Percentiles rank a stretch among this genome's conserved stretches.
Evolutionary conservation across 2,329 filamentous ascomycete species (phyloP).

Genomic region (Pezicula carpinea): DNA sequence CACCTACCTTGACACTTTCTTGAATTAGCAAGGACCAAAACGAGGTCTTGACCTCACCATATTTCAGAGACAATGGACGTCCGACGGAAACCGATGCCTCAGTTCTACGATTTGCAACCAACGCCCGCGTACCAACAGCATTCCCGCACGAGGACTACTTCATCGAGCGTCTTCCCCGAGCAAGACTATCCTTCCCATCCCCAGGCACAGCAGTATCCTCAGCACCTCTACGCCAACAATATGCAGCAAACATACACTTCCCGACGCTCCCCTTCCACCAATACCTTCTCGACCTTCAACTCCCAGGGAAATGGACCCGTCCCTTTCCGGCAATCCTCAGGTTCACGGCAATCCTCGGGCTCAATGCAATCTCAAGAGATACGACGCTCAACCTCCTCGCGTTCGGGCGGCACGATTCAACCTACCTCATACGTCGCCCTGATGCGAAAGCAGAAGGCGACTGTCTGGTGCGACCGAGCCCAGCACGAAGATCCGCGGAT

Average conservation of each 20-base stretch:
- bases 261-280: slow-evolving; percentile 60
- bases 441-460: slow-evolving; percentile 95
- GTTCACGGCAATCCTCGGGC: not conserved
- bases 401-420: slow-evolving; percentile 52
- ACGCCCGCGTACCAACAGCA: slow-evolving; percentile 13
- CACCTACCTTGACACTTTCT: no score
- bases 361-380: slow-evolving; percentile 58
- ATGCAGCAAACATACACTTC: slow-evolving; percentile 31
- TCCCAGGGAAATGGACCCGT: slow-evolving; percentile 40
- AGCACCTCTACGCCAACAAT: slow-evolving; percentile 25
- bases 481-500: slow-evolving; percentile 88
- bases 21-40: no score
- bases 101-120: slow-evolving; percentile 16
- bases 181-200: slow-evolving; percentile 13
- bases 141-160: slow-evolving; percentile 34
- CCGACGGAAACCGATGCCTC: slow-evolving; percentile 5
- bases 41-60: no score
- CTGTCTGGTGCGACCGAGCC: slow-evolving; percentile 94
- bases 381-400: slow-evolving; percentile 75
- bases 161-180: slow-evolving; percentile 26
- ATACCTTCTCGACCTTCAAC: slow-evolving; percentile 66
- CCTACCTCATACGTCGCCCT: slow-evolving; percentile 85
- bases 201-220: slow-evolving; percentile 25
- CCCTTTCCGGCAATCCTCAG: slow-evolving; percentile 45
- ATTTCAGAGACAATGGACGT: slow-evolving; percentile 1